Percentiles rank a stretch among this genome's conserved stretches.
Conservation (phyloP, 1,284 basidiomycete species). For the Puccinia brachypodii region DNA sequence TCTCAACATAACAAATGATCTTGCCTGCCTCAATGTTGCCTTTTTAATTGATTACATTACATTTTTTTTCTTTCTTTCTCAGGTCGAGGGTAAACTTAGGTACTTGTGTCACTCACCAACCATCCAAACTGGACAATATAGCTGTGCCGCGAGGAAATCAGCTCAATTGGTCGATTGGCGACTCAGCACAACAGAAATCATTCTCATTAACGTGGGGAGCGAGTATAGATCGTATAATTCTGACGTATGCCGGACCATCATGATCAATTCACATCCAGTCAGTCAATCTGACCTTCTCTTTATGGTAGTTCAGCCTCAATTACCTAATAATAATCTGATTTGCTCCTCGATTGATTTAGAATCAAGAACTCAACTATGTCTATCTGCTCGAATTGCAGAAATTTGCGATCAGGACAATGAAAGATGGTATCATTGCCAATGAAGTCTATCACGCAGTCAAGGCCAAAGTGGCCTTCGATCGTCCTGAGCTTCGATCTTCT, state of each 20-base stretch:
- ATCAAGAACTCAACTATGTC: constrained; percentile 83
- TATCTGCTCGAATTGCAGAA: constrained; percentile 75
- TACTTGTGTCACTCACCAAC: neutral
- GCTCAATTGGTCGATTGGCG: neutral
- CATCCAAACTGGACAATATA: neutral
- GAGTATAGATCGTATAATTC: constrained; percentile 90
- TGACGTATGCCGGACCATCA: constrained; percentile 87
- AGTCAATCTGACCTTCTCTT: neutral
- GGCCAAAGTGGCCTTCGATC: constrained; percentile 72
- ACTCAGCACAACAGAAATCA: constrained; percentile 69
- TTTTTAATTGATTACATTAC: too few species aligned
- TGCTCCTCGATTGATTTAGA: too few species aligned
- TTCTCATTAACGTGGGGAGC: constrained; percentile 82
- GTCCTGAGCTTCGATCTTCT: constrained; percentile 74
- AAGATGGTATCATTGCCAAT: constrained; percentile 72
- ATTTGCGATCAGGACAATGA: constrained; percentile 73
- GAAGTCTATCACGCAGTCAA: constrained; percentile 78
- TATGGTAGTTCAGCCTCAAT: too few species aligned
- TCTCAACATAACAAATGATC: too few species aligned
- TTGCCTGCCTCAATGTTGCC: too few species aligned
- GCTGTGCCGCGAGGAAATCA: neutral
- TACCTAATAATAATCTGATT: too few species aligned
- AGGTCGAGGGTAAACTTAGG: too few species aligned
- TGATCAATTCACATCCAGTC: constrained; percentile 80
- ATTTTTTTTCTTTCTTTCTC: too few species aligned